A percentile compares a stretch with the other conserved stretches of the same genome.
Evolutionary conservation across 23 red algal species (phyloP).

Genomic region (Gracilaria gracilis): DNA sequence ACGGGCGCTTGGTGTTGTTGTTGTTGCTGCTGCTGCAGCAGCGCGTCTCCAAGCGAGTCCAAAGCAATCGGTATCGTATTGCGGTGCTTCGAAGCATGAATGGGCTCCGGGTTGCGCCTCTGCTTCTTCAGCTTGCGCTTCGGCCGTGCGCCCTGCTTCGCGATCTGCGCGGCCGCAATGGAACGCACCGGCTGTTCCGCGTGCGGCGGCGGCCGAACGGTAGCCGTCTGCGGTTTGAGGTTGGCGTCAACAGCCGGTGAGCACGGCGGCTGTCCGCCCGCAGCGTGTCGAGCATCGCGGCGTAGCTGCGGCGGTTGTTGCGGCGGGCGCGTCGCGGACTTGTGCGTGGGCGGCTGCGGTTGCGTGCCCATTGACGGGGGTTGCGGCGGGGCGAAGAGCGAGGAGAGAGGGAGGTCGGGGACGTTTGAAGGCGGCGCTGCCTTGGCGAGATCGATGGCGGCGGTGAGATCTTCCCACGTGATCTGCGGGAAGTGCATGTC

Average conservation of each 20-base stretch:
- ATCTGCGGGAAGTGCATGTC: conserved; percentile 12
- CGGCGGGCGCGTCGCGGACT: not conserved
- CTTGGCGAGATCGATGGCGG: conserved; percentile 26
- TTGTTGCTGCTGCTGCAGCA: not conserved
- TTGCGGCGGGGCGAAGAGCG: not conserved
- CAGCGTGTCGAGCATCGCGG: not conserved
- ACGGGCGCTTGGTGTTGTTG: not conserved
- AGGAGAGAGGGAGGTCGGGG: not conserved
- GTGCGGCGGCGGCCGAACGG: not conserved
- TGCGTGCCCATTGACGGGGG: not conserved
- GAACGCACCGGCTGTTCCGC: not conserved
- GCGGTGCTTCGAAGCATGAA: not conserved
- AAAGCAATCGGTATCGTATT: not conserved
- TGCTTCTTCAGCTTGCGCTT: conserved; percentile 15
- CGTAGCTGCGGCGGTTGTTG: not conserved
- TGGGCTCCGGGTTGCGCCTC: not conserved
- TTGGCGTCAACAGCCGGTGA: not conserved
- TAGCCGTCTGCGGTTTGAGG: not conserved
- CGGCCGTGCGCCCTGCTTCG: not conserved
- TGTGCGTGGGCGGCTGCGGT: not conserved
- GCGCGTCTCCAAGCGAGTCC: not conserved
- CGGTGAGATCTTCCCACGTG: conserved; percentile 27
- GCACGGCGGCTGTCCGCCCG: not conserved
- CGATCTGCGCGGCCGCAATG: not conserved
- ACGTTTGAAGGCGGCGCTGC: not conserved